Evolutionary conservation across 2,329 filamentous ascomycete genomes (phyloP).

Genomic region (Ophiostoma sp.): DNA sequence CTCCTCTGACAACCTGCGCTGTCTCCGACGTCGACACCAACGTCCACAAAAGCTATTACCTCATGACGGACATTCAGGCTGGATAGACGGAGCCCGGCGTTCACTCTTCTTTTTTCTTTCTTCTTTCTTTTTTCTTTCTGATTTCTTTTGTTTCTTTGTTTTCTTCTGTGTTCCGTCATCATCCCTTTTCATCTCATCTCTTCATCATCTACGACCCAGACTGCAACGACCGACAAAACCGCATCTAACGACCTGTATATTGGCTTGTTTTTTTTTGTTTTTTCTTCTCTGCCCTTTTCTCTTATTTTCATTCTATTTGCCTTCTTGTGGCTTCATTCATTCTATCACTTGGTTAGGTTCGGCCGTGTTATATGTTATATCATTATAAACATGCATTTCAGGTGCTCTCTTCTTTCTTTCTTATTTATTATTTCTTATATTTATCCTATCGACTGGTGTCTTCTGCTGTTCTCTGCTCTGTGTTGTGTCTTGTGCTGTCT

Average conservation of each 20-base stretch:
- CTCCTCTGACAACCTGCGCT: no score
- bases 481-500: background rate
- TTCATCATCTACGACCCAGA: slow-evolving; percentile 13
- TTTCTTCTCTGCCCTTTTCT: background rate
- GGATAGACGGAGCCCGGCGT: slow-evolving; percentile 25
- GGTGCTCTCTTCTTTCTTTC: background rate
- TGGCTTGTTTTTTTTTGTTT: slow-evolving; percentile 9
- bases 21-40: background rate
- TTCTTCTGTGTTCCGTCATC: background rate
- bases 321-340: background rate
- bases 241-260: slow-evolving; percentile 7
- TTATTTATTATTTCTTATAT: background rate
- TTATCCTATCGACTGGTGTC: background rate
- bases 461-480: background rate
- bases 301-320: background rate
- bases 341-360: background rate
- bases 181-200: background rate
- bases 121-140: background rate
- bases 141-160: background rate
- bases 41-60: background rate
- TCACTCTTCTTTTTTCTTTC: slow-evolving; percentile 8
- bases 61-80: slow-evolving; percentile 21
- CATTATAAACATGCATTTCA: slow-evolving; percentile 2
- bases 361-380: background rate
- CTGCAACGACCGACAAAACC: background rate